Base-by-base conservation (phyloP, 2,329 filamentous ascomycete genomes). In the Aquanectria penicillioides region DNA sequence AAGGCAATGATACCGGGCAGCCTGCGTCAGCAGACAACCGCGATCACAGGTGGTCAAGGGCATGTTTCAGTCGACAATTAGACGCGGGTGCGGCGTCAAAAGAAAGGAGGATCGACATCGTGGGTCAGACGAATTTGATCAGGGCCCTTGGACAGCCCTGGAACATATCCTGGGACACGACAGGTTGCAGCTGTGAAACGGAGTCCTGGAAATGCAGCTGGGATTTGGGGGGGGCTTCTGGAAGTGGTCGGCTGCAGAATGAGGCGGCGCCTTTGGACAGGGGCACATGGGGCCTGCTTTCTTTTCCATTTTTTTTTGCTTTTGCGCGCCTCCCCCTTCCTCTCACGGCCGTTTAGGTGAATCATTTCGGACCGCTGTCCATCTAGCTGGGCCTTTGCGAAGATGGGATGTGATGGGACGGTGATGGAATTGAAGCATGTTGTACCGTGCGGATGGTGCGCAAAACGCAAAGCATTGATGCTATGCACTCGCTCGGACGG, bases 21-120 rank as follows among this genome's bases (percentile, higher is more conserved):
- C 28, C 28, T 41, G 28, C 26, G 26, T 33, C 20, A 43, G 15
- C 48, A 17, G n/a, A 36, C 28, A 44, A 44, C 40, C 29, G 38
- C 49, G 31, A 29, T 15, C 38, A 28, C n/a, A 10, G n/a, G 18
- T 33, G 26, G 10, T 18, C 23, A n/a, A 43, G 13, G 38, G 15
- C 40, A 5, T 37, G 50, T 53, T 53, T 53, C 40, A 54, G 43
- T 36, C n/a, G 25, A 48, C 25, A 38, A 26, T 40, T 54, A 46
- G 47, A 57, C 53, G 59, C 56, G 62, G 59, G 23, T 65, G 56
- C 53, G 57, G 65, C 57, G 62, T 60, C 37, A 64, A 57, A 57
- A 53, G 56, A 66, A 60, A 64, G 62, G 62, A 67, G 63, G 63
- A 68, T 68, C 59, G 57, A 34, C 62, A 47, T 25, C 62, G 54